phyloP scores from a whole-genome alignment of 2,329 filamentous ascomycete species.

The Bipolaris victoriae region DNA sequence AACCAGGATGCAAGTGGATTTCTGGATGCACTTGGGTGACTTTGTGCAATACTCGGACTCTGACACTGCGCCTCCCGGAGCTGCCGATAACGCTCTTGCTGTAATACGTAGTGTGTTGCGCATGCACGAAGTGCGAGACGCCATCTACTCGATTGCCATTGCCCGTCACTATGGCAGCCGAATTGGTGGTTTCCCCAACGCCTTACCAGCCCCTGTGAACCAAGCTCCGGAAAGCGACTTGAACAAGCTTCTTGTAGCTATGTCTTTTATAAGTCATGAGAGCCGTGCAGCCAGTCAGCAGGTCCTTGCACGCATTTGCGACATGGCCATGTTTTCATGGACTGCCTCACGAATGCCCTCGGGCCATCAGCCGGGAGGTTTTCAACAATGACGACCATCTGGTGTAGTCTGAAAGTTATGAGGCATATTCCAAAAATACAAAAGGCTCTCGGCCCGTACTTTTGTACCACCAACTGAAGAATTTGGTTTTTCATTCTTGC shows the following conservation, averaged over 20 bases:
- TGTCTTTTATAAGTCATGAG: conserved; percentile 56
- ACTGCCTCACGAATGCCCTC: conserved; percentile 34
- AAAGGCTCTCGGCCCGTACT: not conserved
- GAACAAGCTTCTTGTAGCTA: conserved; percentile 57
- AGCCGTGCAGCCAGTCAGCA: conserved; percentile 54
- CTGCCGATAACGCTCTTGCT: conserved; percentile 69
- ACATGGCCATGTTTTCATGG: conserved; percentile 57
- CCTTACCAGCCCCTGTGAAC: conserved; percentile 37
- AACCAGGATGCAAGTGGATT: conserved; percentile 67
- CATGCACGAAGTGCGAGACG: conserved; percentile 83
- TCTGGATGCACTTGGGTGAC: conserved; percentile 80
- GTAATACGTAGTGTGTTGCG: conserved; percentile 74
- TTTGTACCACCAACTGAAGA: conserved; percentile 4
- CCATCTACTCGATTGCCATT: conserved; percentile 87
- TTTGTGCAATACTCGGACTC: conserved; percentile 71
- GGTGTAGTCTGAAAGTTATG: not conserved
- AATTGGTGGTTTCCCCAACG: conserved; percentile 53
- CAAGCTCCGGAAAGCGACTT: conserved; percentile 45
- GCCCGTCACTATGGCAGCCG: conserved; percentile 75
- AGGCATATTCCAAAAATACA: not conserved
- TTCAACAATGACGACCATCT: conserved; percentile 7
- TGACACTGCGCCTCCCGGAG: conserved; percentile 60
- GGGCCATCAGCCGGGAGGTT: conserved; percentile 9
- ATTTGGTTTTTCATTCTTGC: conserved; percentile 7
- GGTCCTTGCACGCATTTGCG: conserved; percentile 56